phyloP scores from a whole-genome alignment of 768 basidiomycete genomes.

The Daedalea quercina region DNA sequence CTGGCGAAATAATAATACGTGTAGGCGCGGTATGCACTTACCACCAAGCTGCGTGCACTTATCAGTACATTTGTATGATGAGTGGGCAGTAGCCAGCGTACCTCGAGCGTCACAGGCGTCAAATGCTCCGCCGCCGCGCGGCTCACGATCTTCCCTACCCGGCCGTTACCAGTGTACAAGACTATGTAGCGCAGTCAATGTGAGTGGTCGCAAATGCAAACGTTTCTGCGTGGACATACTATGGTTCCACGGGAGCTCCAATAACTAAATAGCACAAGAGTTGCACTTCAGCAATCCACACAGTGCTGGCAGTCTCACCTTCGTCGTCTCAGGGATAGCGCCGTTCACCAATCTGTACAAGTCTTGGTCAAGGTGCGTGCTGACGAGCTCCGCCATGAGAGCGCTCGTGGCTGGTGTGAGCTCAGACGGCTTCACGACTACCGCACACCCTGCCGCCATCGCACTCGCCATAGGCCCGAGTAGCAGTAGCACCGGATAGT shows the following conservation, averaged over 20 bases:
- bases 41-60: slow-evolving; percentile 37
- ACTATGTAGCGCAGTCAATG: not conserved
- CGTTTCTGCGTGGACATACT: slow-evolving; percentile 32
- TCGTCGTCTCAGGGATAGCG: slow-evolving; percentile 58
- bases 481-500: slow-evolving; percentile 60
- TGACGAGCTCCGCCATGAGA: slow-evolving; percentile 61
- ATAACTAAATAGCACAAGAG: slow-evolving; percentile 36
- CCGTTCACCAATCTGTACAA: slow-evolving; percentile 64
- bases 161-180: slow-evolving; percentile 22
- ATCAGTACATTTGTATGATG: not conserved
- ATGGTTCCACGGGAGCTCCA: slow-evolving; percentile 66
- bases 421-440: slow-evolving; percentile 72
- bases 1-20: not conserved
- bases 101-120: slow-evolving; percentile 66
- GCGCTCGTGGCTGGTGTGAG: slow-evolving; percentile 46
- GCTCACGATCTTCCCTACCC: slow-evolving; percentile 62
- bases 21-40: not conserved
- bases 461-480: slow-evolving; percentile 57
- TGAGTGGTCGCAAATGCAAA: too few relatives aligned
- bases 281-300: too few relatives aligned
- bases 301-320: slow-evolving; percentile 24
- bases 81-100: slow-evolving; percentile 38
- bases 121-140: slow-evolving; percentile 71
- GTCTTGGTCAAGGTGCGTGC: slow-evolving; percentile 66
- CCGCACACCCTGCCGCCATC: slow-evolving; percentile 70